Conservation (phyloP, 176 grass and related monocot species). For the Leersia perrieri region DNA sequence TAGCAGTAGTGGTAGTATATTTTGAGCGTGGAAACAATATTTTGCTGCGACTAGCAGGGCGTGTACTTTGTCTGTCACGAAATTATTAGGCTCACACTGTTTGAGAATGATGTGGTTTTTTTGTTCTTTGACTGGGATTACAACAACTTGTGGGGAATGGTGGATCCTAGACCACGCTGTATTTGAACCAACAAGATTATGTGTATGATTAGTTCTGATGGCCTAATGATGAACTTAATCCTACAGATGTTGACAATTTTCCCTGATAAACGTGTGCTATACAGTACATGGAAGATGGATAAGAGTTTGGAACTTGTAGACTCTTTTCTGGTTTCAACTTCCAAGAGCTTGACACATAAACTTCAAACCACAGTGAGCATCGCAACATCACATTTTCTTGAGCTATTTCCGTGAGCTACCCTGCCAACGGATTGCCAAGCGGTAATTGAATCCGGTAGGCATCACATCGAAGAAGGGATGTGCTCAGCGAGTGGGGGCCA, state of each 20-base stretch:
- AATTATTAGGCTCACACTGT: constrained; percentile 33
- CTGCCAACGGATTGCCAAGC: background rate
- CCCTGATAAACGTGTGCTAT: background rate
- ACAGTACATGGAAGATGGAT: background rate
- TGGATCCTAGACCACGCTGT: background rate
- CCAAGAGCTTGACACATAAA: background rate
- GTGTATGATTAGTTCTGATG: background rate
- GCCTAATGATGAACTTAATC: background rate
- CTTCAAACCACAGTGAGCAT: background rate
- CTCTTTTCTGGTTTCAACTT: background rate
- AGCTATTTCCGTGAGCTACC: background rate
- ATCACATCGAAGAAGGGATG: background rate
- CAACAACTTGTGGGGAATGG: background rate
- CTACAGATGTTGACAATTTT: background rate
- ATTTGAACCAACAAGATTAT: background rate
- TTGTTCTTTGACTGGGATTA: constrained; percentile 31
- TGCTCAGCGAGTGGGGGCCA: constrained; percentile 11
- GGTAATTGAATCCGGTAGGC: background rate
- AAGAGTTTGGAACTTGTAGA: background rate
- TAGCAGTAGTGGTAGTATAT: background rate
- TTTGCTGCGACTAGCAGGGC: constrained; percentile 7
- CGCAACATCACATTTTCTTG: background rate
- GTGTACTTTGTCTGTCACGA: constrained; percentile 47
- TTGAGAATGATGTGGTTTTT: constrained; percentile 34
- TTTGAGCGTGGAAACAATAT: background rate